Conservation (phyloP, 192 early-diverging fungal species). For the Mortierella claussenii region DNA sequence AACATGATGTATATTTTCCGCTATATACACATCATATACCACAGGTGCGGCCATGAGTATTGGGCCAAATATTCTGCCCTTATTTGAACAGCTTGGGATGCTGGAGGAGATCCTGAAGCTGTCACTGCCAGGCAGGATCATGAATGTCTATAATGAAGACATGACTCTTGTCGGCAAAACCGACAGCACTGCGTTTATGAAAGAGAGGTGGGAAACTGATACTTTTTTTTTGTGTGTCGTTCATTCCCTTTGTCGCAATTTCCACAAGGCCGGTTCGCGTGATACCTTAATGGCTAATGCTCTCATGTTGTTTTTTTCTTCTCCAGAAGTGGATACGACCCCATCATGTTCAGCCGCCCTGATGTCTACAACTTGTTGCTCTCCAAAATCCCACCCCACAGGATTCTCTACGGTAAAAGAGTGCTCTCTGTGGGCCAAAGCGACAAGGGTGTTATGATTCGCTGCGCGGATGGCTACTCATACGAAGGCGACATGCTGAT, state of each 20-base stretch:
- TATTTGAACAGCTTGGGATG: slow-evolving; percentile 27
- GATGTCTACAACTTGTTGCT: slow-evolving; percentile 19
- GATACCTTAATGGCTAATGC: too few relatives aligned
- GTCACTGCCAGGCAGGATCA: slow-evolving; percentile 6
- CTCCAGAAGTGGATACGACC: slow-evolving; percentile 15
- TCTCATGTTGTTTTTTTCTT: neutral
- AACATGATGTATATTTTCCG: too few relatives aligned
- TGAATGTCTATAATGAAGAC: slow-evolving; percentile 20
- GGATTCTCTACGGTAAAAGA: slow-evolving; percentile 16
- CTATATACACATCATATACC: neutral
- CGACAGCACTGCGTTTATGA: slow-evolving; percentile 1
- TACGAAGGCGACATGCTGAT: slow-evolving; percentile 32
- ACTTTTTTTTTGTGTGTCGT: neutral
- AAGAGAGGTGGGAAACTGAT: slow-evolving; percentile 3
- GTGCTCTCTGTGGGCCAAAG: slow-evolving; percentile 28
- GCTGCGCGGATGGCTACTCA: slow-evolving; percentile 11
- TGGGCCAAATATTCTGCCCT: slow-evolving; percentile 18
- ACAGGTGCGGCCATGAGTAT: slow-evolving; percentile 27
- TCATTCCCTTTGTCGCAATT: too few relatives aligned
- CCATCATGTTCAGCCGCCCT: slow-evolving; percentile 18
- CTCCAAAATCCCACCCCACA: slow-evolving; percentile 18
- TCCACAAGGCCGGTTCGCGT: too few relatives aligned
- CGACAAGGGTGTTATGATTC: slow-evolving; percentile 29
- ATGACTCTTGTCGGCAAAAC: slow-evolving; percentile 12
- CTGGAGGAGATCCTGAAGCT: slow-evolving; percentile 17